Percentiles rank a stretch among this genome's conserved stretches.
These are phyloP conservation scores for Meira nashicola DNA, from an alignment of 1,284 basidiomycete genomes.

Conservation along the genomic window DNA sequence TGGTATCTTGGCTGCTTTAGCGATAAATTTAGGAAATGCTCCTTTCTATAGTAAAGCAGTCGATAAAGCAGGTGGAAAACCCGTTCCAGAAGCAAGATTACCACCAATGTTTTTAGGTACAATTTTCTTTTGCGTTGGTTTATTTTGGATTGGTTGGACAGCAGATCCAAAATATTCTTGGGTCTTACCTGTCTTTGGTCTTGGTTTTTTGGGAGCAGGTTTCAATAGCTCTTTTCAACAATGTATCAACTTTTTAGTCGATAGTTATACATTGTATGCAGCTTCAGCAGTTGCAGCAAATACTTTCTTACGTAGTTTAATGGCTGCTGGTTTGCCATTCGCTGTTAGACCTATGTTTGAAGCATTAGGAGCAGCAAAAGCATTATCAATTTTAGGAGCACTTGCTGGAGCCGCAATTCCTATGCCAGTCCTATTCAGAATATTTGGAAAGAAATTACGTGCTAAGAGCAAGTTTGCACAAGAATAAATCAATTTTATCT, in stretches of 20 bases:
- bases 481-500: too few relatives aligned
- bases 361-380: conserved; percentile 46
- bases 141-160: conserved; percentile 55
- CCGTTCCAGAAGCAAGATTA: conserved; percentile 23
- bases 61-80: conserved; percentile 14
- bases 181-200: conserved; percentile 16
- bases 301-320: conserved; percentile 13
- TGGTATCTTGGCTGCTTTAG: conserved; percentile 26
- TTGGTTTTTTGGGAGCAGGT: conserved; percentile 25
- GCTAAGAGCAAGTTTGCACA: conserved; percentile 3
- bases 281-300: conserved; percentile 18
- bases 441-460: not conserved
- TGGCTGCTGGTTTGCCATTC: conserved; percentile 46
- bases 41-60: conserved; percentile 16
- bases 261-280: conserved; percentile 16
- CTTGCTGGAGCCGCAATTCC: conserved; percentile 6
- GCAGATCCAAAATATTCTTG: conserved; percentile 34
- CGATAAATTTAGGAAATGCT: conserved; percentile 15
- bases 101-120: conserved; percentile 2
- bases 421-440: not conserved
- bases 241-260: conserved; percentile 23
- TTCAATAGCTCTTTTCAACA: conserved; percentile 15
- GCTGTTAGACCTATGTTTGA: conserved; percentile 10
- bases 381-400: conserved; percentile 38
- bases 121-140: conserved; percentile 47